Evolutionary conservation across 2,329 filamentous ascomycete species (phyloP).

Genomic region (Tricladium varicosporioides): DNA sequence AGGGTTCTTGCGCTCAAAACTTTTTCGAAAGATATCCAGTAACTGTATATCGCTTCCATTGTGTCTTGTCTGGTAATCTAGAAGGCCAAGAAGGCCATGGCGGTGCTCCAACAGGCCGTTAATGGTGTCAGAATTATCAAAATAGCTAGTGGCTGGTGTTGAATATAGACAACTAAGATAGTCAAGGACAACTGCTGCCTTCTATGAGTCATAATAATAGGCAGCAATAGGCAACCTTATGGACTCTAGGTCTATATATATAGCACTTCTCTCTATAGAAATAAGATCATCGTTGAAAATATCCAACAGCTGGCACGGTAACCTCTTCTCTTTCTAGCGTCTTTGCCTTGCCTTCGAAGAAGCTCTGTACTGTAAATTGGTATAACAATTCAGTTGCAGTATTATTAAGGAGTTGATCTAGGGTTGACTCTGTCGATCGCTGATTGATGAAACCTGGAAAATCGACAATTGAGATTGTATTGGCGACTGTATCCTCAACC

Average conservation of each 20-base stretch:
- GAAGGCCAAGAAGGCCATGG: conserved; percentile 88
- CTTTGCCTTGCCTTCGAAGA: conserved; percentile 93
- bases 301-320: conserved; percentile 74
- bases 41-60: conserved; percentile 87
- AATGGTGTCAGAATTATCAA: conserved; percentile 94
- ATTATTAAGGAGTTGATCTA: conserved; percentile 94
- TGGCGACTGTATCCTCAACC: conserved; percentile 80
- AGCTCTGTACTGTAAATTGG: conserved; percentile 90
- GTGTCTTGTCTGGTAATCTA: conserved; percentile 92
- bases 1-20: conserved; percentile 92
- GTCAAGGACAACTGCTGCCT: too few relatives aligned
- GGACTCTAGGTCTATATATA: too few relatives aligned
- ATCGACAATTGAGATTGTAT: conserved; percentile 92
- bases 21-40: conserved; percentile 84
- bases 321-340: conserved; percentile 94
- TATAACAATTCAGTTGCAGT: conserved; percentile 89
- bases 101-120: conserved; percentile 87
- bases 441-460: conserved; percentile 93
- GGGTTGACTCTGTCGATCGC: conserved; percentile 77
- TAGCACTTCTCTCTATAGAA: too few relatives aligned
- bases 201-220: too few relatives aligned
- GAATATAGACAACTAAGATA: too few relatives aligned
- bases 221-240: too few relatives aligned
- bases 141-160: conserved; percentile 99
- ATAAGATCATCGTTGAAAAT: too few relatives aligned